Conservation (phyloP, 192 early-diverging fungal genomes). For the Coemansia sp. region DNA sequence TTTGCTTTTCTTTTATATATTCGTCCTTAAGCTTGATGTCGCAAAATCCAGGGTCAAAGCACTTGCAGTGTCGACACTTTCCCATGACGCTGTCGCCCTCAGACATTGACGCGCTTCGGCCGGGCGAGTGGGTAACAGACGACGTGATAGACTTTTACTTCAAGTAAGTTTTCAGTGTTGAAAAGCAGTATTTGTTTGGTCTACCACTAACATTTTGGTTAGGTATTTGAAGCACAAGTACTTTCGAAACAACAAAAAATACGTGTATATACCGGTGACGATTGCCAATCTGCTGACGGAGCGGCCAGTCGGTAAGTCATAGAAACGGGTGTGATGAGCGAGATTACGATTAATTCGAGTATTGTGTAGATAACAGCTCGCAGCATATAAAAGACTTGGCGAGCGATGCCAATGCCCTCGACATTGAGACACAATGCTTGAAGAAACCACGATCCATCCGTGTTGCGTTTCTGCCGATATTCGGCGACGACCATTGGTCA, state of each 20-base stretch:
- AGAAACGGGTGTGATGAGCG: too few relatives aligned
- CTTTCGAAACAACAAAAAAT: slow-evolving; percentile 41
- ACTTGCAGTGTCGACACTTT: slow-evolving; percentile 27
- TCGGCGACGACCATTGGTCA: slow-evolving; percentile 52
- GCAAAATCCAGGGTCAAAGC: not conserved
- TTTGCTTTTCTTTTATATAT: not conserved
- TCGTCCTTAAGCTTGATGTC: not conserved
- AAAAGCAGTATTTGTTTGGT: too few relatives aligned
- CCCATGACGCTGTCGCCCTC: slow-evolving; percentile 36
- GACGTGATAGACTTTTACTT: slow-evolving; percentile 53
- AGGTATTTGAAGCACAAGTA: slow-evolving; percentile 44
- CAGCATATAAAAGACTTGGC: slow-evolving; percentile 33
- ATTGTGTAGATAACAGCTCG: slow-evolving; percentile 20
- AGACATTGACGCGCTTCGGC: slow-evolving; percentile 41
- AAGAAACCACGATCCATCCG: slow-evolving; percentile 28
- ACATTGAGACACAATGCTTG: slow-evolving; percentile 35
- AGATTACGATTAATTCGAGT: not conserved
- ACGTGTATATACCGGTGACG: slow-evolving; percentile 42
- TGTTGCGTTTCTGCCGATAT: slow-evolving; percentile 48
- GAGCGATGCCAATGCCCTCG: slow-evolving; percentile 39
- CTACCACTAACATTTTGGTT: not conserved
- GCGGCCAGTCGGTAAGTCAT: slow-evolving; percentile 28
- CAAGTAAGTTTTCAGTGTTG: slow-evolving; percentile 7
- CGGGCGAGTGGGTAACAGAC: slow-evolving; percentile 50
- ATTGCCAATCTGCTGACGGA: slow-evolving; percentile 42